Evolutionary conservation across 805 yeast genomes (phyloP), one percentile per base, ranked within the genome.

Genomic region (Blastobotrys chiropterorum): DNA sequence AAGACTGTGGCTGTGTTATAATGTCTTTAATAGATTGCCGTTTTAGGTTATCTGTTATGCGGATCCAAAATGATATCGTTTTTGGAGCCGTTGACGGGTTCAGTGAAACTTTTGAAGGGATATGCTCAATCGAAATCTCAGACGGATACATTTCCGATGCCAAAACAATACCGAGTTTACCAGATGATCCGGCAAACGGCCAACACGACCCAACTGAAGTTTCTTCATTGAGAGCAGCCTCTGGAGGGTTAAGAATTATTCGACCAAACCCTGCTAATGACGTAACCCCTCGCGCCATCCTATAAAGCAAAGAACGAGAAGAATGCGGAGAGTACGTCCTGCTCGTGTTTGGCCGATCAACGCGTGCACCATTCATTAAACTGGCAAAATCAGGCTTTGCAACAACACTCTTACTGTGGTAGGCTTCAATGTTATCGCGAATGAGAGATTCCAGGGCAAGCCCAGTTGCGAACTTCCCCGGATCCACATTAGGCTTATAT

Each of bases 181-280:
- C 71, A 7, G 47, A 21, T 7, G 50, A 42, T 1, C 71, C 71
- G 5, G 56, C 49, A 47, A 67, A 63, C 17, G 70, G 65, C 71
- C 71, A 67, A 56, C 71, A 67, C 22, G 52, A 52, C 1, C 67
- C 69, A 3, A 54, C 50, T n/a, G 57, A 50, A 6, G 53, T 42
- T 7, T 58, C 60, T 1, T 55, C 44, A 8, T 44, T 38, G 11
- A 65, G 56, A 8, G 62, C 63, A 16, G 51, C 54, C 26, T 47
- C 59, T 3, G 60, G 57, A 3, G 48, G 21, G 44, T 56, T 42
- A 1, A 56, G 44, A 6, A 42, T 44, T 13, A 51, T 42, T 30
- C 52, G 46, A 2, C 58, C 62, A 7, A 58, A 22, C n/a, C 59
- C 62, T 20, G 53, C 48, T 2, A 50, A 14, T 2, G 55, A 48